These are phyloP conservation scores for Lipomyces yamadae DNA, from an alignment of 805 yeast genomes.

Conservation along the genomic window DNA sequence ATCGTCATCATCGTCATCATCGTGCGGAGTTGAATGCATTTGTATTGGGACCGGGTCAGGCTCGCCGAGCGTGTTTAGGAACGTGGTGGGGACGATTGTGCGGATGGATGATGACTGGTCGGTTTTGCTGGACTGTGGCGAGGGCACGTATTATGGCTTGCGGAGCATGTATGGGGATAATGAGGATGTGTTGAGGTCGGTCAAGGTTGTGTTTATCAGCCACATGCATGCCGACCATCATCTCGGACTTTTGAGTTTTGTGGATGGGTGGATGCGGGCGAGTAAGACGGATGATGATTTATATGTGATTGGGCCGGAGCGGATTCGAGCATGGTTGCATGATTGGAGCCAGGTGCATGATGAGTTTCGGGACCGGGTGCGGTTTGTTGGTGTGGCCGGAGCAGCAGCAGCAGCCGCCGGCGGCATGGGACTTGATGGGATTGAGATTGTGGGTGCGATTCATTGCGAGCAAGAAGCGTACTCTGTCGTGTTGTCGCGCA, in stretches of 20 bases:
- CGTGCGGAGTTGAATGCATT: constrained; percentile 58
- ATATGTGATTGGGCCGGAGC: constrained; percentile 76
- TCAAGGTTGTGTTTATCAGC: constrained; percentile 70
- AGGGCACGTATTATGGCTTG: constrained; percentile 79
- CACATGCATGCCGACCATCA: constrained; percentile 98
- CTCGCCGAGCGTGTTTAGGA: constrained; percentile 79
- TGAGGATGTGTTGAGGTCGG: constrained; percentile 58
- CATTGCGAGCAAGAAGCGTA: constrained; percentile 83
- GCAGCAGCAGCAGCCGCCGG: constrained; percentile 22
- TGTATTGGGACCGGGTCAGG: constrained; percentile 95
- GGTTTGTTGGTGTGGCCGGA: constrained; percentile 10
- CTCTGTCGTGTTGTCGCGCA: constrained; percentile 57
- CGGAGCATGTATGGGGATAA: constrained; percentile 62
- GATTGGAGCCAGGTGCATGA: constrained; percentile 66
- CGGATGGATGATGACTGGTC: constrained; percentile 53
- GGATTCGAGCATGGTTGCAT: constrained; percentile 63
- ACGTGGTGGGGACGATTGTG: constrained; percentile 82
- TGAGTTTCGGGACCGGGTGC: constrained; percentile 2
- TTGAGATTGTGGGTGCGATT: constrained; percentile 72
- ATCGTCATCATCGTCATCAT: not conserved
- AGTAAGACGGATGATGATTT: constrained; percentile 31
- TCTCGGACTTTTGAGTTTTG: constrained; percentile 73
- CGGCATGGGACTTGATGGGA: constrained; percentile 43
- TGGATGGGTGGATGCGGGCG: constrained; percentile 62
- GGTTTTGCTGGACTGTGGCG: constrained; percentile 90